Evolutionary conservation across 73 alveolate genomes (phyloP).

Genomic region (Paramecium tetraurelia): DNA sequence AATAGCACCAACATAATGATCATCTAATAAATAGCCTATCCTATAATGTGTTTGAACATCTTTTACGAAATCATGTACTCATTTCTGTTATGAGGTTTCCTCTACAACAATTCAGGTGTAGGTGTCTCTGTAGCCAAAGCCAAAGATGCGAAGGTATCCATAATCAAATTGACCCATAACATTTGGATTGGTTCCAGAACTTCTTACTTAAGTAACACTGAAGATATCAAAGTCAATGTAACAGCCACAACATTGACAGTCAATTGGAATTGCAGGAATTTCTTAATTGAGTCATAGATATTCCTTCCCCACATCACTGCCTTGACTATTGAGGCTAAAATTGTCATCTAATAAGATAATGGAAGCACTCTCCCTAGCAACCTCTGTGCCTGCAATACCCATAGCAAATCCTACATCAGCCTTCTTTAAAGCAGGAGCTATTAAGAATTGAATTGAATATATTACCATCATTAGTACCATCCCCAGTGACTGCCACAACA

Average conservation of each 20-base stretch:
- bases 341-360: conserved; percentile 89
- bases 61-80: conserved; percentile 83
- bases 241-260: conserved; percentile 88
- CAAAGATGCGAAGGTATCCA: conserved; percentile 88
- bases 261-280: conserved; percentile 86
- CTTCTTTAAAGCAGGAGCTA: conserved; percentile 65
- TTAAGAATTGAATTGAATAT: not conserved
- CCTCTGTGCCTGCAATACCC: conserved; percentile 94
- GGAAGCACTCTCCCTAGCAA: conserved; percentile 92
- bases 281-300: conserved; percentile 87
- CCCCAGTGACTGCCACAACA: conserved; percentile 97
- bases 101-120: conserved; percentile 74
- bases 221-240: conserved; percentile 75
- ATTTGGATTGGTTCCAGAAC: conserved; percentile 86
- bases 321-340: conserved; percentile 84
- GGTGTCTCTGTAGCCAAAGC: conserved; percentile 97
- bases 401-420: conserved; percentile 95
- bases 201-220: conserved; percentile 80
- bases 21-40: conserved; percentile 75
- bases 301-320: conserved; percentile 95
- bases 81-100: conserved; percentile 84
- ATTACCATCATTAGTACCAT: conserved; percentile 68
- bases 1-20: conserved; percentile 63
- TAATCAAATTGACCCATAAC: conserved; percentile 90
- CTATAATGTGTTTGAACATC: conserved; percentile 88